Evolutionary conservation across 2,329 filamentous ascomycete species (phyloP).

Genomic region (Hypoxylon sp.): DNA sequence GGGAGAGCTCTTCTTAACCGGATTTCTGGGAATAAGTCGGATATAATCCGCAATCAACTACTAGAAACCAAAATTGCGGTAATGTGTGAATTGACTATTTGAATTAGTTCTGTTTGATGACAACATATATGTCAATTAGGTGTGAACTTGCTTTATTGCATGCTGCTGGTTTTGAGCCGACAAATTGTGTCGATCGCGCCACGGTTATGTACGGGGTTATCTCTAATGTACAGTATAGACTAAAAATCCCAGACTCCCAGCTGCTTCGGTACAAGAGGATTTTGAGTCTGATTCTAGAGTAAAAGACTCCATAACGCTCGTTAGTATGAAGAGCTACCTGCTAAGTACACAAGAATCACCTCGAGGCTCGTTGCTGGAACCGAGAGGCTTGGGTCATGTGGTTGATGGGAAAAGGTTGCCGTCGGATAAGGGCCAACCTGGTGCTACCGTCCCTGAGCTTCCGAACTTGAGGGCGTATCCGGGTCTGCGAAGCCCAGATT

Average conservation of each 20-base stretch:
- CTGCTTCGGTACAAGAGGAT: slow-evolving; percentile 4
- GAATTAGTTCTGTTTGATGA: neutral
- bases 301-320: neutral
- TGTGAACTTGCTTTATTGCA: neutral
- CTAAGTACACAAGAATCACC: neutral
- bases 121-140: neutral
- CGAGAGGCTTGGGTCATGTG: neutral
- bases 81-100: neutral
- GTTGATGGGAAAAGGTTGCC: neutral
- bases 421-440: slow-evolving; percentile 24
- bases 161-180: neutral
- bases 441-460: slow-evolving; percentile 52
- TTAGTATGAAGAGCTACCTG: neutral
- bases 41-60: slow-evolving; percentile 15
- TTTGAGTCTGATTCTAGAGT: slow-evolving; percentile 16
- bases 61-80: neutral
- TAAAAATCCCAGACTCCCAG: neutral
- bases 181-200: neutral
- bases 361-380: slow-evolving; percentile 39
- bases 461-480: slow-evolving; percentile 40
- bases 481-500: slow-evolving; percentile 82
- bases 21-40: slow-evolving; percentile 33
- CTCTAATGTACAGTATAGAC: slow-evolving; percentile 19
- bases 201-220: slow-evolving; percentile 10
- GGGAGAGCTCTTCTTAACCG: slow-evolving; percentile 10